A percentile compares a stretch with the other conserved stretches of the same genome.
These are phyloP conservation scores for Cyberlindnera mycetangii DNA, from an alignment of 805 yeast species.

Conservation along the genomic window DNA sequence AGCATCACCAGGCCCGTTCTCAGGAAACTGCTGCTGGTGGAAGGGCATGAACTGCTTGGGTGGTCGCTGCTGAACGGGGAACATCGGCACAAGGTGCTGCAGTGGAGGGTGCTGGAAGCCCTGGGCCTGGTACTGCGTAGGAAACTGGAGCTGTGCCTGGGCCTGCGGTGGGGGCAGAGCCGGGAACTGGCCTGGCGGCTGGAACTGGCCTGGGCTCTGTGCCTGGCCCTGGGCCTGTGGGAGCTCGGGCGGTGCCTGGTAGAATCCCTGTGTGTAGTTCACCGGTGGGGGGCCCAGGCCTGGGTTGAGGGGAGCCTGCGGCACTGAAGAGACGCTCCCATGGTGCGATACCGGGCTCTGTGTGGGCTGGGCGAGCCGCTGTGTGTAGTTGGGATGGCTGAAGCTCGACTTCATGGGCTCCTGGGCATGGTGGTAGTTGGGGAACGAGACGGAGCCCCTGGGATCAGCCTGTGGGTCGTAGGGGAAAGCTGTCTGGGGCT, in stretches of 20 bases:
- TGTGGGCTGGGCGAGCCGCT: neutral
- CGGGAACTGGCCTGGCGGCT: neutral
- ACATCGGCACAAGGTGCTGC: constrained; percentile 2
- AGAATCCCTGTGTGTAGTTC: too few relatives aligned
- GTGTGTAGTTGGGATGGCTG: constrained; percentile 5
- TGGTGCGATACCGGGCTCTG: neutral
- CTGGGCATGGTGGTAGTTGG: constrained; percentile 4
- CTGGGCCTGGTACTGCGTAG: neutral
- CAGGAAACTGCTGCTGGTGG: neutral
- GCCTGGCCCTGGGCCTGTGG: neutral
- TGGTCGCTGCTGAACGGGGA: neutral
- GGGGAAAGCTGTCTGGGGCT: neutral
- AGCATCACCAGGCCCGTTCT: neutral
- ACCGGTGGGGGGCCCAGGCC: neutral
- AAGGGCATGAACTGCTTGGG: neutral
- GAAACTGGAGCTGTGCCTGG: neutral
- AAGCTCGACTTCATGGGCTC: constrained; percentile 5
- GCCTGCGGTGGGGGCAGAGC: neutral
- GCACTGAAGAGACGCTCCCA: neutral
- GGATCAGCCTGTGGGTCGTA: neutral
- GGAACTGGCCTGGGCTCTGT: neutral
- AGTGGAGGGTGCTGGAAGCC: neutral
- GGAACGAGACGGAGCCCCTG: neutral
- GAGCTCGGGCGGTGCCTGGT: too few relatives aligned
- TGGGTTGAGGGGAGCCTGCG: neutral